A percentile compares a stretch with the other conserved stretches of the same genome.
phyloP scores from a whole-genome alignment of 768 basidiomycete genomes.

The Tylopilus sp. region DNA sequence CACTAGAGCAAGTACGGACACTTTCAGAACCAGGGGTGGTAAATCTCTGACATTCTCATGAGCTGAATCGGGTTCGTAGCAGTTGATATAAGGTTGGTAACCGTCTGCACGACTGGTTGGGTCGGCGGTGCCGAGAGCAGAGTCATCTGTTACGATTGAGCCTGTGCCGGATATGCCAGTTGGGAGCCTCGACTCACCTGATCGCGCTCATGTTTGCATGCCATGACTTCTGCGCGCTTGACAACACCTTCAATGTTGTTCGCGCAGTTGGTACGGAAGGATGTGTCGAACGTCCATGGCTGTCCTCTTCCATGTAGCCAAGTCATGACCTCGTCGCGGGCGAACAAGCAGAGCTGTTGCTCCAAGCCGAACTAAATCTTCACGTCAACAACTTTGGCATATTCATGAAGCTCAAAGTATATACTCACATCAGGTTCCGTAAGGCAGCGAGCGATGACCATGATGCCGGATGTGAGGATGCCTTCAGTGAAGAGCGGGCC shows the following conservation, averaged over 20 bases:
- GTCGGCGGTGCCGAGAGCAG: conserved; percentile 23
- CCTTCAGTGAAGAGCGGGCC: conserved; percentile 90
- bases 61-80: conserved; percentile 87
- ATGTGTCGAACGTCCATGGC: conserved; percentile 52
- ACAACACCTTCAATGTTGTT: conserved; percentile 67
- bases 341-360: conserved; percentile 86
- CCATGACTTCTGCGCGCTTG: conserved; percentile 77
- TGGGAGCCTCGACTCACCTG: conserved; percentile 42
- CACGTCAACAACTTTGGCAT: neutral
- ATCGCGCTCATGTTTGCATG: conserved; percentile 84
- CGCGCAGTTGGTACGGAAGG: conserved; percentile 57
- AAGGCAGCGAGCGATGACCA: conserved; percentile 87
- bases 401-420: neutral
- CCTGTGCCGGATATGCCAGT: neutral
- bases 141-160: conserved; percentile 19
- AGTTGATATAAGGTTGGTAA: conserved; percentile 76
- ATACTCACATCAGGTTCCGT: conserved; percentile 82
- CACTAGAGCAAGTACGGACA: neutral
- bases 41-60: conserved; percentile 81
- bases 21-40: conserved; percentile 77
- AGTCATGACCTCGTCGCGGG: conserved; percentile 85
- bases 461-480: conserved; percentile 77
- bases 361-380: conserved; percentile 78
- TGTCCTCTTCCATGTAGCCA: conserved; percentile 64
- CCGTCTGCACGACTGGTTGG: conserved; percentile 69